These are phyloP conservation scores for Nakazawaea wyomingensis DNA, from an alignment of 805 yeast genomes.

Conservation along the genomic window DNA sequence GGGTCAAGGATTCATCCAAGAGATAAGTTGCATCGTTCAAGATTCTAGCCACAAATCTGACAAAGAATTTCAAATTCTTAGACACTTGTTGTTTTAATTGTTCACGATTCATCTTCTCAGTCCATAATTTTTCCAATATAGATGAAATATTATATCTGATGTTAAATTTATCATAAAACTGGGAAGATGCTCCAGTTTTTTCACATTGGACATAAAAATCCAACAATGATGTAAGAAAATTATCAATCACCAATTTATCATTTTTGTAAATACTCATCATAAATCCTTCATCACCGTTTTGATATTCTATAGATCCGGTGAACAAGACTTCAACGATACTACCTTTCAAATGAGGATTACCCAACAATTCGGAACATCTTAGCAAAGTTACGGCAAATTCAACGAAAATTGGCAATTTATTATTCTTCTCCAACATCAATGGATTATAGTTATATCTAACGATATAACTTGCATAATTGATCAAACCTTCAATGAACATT, in stretches of 20 bases:
- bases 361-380: constrained; percentile 78
- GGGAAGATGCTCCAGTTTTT: constrained; percentile 91
- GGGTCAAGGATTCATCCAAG: constrained; percentile 83
- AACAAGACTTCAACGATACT: constrained; percentile 76
- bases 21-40: constrained; percentile 90
- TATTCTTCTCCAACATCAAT: constrained; percentile 35
- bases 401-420: constrained; percentile 51
- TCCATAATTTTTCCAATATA: constrained; percentile 81
- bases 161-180: constrained; percentile 94
- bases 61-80: constrained; percentile 74
- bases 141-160: constrained; percentile 81
- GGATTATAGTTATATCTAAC: constrained; percentile 53
- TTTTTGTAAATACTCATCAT: constrained; percentile 61
- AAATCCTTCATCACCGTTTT: constrained; percentile 63
- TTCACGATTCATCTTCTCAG: constrained; percentile 56
- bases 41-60: constrained; percentile 90
- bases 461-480: constrained; percentile 64
- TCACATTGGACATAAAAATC: constrained; percentile 93
- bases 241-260: constrained; percentile 55
- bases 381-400: constrained; percentile 71
- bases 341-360: constrained; percentile 91
- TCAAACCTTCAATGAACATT: constrained; percentile 73
- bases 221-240: constrained; percentile 75
- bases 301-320: constrained; percentile 59
- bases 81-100: constrained; percentile 68